These are phyloP conservation scores for Candida sphagnicola DNA, from an alignment of 805 yeast species.

Conservation along the genomic window DNA sequence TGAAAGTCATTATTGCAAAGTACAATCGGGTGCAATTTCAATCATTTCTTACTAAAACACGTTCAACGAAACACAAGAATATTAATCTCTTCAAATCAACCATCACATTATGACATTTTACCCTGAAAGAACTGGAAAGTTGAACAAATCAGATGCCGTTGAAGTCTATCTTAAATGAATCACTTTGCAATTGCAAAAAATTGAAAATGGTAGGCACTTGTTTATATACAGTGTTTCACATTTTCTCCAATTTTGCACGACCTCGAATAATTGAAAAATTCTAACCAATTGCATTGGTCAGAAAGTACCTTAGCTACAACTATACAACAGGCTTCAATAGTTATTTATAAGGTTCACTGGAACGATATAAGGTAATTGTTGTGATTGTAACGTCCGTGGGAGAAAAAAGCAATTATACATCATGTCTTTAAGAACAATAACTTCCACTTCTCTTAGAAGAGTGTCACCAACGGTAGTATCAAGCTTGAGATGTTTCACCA, in stretches of 20 bases:
- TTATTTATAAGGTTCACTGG: not conserved
- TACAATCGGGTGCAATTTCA: too few species aligned
- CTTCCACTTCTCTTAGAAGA: conserved; percentile 1
- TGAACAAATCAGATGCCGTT: too few species aligned
- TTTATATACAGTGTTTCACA: too few species aligned
- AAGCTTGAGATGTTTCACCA: not conserved
- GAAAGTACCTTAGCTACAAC: not conserved
- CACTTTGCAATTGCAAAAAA: too few species aligned
- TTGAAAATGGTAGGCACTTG: too few species aligned
- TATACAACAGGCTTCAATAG: not conserved
- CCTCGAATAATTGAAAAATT: not conserved
- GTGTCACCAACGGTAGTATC: not conserved
- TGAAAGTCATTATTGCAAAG: too few species aligned
- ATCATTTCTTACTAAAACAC: too few species aligned
- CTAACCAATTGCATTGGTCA: conserved; percentile 5
- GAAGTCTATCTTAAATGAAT: too few species aligned
- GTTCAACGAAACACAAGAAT: too few species aligned
- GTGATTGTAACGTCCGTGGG: not conserved
- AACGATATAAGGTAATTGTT: not conserved
- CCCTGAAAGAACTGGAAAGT: too few species aligned
- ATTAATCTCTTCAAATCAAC: too few species aligned
- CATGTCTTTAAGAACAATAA: conserved; percentile 2
- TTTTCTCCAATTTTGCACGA: not conserved
- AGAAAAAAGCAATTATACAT: not conserved
- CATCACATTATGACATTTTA: too few species aligned